Evolutionary conservation across 1,284 basidiomycete species (phyloP), one percentile per base, ranked within the genome.

Genomic region (Sanghuangporus baumii): DNA sequence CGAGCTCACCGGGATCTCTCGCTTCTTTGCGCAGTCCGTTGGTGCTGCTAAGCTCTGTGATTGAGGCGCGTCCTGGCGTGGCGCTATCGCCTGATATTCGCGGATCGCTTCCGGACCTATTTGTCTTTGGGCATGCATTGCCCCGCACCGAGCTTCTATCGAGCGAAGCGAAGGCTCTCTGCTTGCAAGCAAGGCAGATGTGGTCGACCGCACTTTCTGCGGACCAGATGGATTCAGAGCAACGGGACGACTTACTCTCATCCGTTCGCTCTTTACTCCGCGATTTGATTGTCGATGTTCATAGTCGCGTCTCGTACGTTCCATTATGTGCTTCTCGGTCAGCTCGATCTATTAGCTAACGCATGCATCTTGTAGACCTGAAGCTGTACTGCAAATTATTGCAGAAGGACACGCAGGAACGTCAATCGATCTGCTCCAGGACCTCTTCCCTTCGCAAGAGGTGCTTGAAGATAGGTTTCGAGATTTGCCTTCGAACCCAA

Each of bases 381-480:
- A 77, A 55, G 74, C 81, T 60, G 74, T 87, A 18, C 71, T 86
- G 4, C 68, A 67, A 36, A 70, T 77, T 26, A 64, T 81, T 5
- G 61, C 69, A 18, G 66, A 71, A 34, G 71, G 71, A 2, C 70
- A 70, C 46, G 72, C 71, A 26, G 75, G 74, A 16, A 62, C 79
- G 37, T 58, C 67, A 1, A 62, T 78, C 31, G 71, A 80, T 6
- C 67, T 79, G 14, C 64, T 84, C 6, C 52, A 65, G 4, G 84
- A 86, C 26, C 72, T 89, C 26, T 78, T 90, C 65, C 87, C 86
- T 1, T 71, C 79, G 1, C 70, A 69, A n/a, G 67, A 70, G 0
- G 76, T 78, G 54, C 74, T 89, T 8, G 79, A 85, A 40, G 65
- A 66, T 1, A 76, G 84, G 73, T 76, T 90, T 0, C 72, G 75